Percentiles rank a stretch among this genome's conserved stretches.
phyloP scores from a whole-genome alignment of 2,329 filamentous ascomycete species.

The Helotiales sp. region DNA sequence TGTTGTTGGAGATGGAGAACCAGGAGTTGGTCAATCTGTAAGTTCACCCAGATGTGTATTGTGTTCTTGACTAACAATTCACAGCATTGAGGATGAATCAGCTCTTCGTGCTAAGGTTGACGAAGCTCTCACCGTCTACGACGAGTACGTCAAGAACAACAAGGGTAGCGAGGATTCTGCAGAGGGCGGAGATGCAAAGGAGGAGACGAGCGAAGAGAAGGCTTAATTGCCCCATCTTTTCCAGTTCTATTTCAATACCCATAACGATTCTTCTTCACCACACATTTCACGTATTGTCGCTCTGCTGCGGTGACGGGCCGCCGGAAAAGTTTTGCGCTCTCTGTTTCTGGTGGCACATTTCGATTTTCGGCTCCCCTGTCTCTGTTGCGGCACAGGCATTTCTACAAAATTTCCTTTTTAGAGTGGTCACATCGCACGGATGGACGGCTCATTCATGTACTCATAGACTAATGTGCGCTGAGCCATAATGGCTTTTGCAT shows the following conservation, averaged over 20 bases:
- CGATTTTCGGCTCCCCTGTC: slow-evolving; percentile 23
- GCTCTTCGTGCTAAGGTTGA: slow-evolving; percentile 95
- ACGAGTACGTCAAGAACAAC: slow-evolving; percentile 88
- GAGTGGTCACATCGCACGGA: slow-evolving; percentile 12
- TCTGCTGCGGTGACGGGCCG: slow-evolving; percentile 31
- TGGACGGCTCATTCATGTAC: slow-evolving; percentile 30
- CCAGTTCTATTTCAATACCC: slow-evolving; percentile 15
- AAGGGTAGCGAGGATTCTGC: slow-evolving; percentile 37
- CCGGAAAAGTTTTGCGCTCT: slow-evolving; percentile 36
- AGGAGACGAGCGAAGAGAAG: slow-evolving; percentile 55
- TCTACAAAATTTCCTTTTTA: slow-evolving; percentile 24
- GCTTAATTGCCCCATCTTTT: slow-evolving; percentile 43
- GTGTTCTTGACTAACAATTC: slow-evolving; percentile 31
- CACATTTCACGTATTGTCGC: slow-evolving; percentile 32
- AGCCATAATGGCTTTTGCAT: slow-evolving; percentile 22
- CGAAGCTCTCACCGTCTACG: slow-evolving; percentile 94
- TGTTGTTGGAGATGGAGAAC: slow-evolving; percentile 99
- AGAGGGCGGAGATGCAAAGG: slow-evolving; percentile 43
- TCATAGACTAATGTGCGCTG: slow-evolving; percentile 32
- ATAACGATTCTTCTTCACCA: slow-evolving; percentile 22
- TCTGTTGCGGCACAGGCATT: slow-evolving; percentile 18
- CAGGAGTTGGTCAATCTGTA: slow-evolving; percentile 90
- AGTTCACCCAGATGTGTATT: slow-evolving; percentile 47
- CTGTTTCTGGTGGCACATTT: slow-evolving; percentile 26
- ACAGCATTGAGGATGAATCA: slow-evolving; percentile 82